Conservation (phyloP, 2,329 filamentous ascomycete genomes). For the Exophiala lecanii-corni region DNA sequence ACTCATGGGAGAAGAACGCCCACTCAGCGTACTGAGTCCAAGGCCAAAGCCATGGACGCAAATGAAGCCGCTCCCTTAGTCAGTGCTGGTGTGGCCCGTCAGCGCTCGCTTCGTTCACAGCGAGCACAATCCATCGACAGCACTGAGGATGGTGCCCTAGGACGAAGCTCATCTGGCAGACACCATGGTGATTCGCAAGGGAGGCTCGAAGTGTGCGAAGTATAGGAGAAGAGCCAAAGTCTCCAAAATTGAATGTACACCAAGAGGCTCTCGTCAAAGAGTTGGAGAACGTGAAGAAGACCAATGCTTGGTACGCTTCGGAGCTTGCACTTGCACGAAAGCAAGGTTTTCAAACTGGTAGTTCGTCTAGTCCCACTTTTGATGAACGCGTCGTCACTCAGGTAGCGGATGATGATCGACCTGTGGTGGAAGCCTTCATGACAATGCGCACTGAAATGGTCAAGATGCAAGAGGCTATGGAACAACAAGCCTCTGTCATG, state of each 20-base stretch:
- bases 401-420: conserved; percentile 87
- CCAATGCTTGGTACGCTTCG: conserved; percentile 95
- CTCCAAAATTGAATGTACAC: conserved; percentile 41
- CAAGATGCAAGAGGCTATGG: conserved; percentile 84
- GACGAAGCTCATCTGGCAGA: conserved; percentile 30
- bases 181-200: conserved; percentile 32
- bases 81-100: conserved; percentile 36
- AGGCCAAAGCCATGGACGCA: conserved; percentile 44
- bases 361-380: conserved; percentile 64
- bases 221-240: conserved; percentile 41
- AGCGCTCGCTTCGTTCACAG: conserved; percentile 53
- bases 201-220: conserved; percentile 41
- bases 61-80: conserved; percentile 43
- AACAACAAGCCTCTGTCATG: conserved; percentile 78
- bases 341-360: conserved; percentile 74
- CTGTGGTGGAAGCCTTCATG: conserved; percentile 84
- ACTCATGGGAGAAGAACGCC: conserved; percentile 63
- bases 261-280: conserved; percentile 72
- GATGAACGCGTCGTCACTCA: conserved; percentile 73
- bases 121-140: conserved; percentile 66
- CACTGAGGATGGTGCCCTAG: conserved; percentile 53
- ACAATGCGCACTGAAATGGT: conserved; percentile 85
- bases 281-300: conserved; percentile 74
- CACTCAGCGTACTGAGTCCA: conserved; percentile 45
- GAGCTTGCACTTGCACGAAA: conserved; percentile 89